Evolutionary conservation across 805 yeast species (phyloP).

Genomic region (Saturnispora halmiae): DNA sequence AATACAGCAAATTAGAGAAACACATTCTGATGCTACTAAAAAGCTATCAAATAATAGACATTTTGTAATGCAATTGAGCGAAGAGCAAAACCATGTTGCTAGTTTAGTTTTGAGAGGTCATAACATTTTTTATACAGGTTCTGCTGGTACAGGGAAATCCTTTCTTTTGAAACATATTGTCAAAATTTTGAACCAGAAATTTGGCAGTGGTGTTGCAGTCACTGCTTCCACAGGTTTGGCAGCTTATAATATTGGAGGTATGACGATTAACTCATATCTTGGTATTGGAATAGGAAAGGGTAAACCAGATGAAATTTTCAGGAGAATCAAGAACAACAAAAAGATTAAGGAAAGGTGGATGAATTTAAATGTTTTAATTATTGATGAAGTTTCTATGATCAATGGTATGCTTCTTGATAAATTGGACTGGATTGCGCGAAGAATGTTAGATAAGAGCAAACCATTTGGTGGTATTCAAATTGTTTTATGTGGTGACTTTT

Average conservation of each 20-base stretch:
- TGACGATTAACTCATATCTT: slow-evolving; percentile 65
- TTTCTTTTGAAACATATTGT: slow-evolving; percentile 64
- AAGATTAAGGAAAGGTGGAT: slow-evolving; percentile 48
- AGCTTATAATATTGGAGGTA: slow-evolving; percentile 74
- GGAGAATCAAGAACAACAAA: slow-evolving; percentile 44
- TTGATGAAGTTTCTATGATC: slow-evolving; percentile 78
- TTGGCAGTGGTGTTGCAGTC: slow-evolving; percentile 52
- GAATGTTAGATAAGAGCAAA: slow-evolving; percentile 31
- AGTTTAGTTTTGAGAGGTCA: slow-evolving; percentile 52
- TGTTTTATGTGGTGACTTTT: slow-evolving; percentile 72
- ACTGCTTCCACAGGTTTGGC: slow-evolving; percentile 85
- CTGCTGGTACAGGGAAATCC: slow-evolving; percentile 98
- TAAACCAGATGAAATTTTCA: slow-evolving; percentile 35
- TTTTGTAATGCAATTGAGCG: slow-evolving; percentile 28
- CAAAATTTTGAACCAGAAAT: slow-evolving; percentile 37
- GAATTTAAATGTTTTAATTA: slow-evolving; percentile 46
- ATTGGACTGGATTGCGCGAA: slow-evolving; percentile 50
- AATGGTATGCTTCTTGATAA: slow-evolving; percentile 61
- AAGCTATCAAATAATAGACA: background rate
- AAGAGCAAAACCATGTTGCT: slow-evolving; percentile 60
- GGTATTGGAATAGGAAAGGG: slow-evolving; percentile 71
- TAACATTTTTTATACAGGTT: slow-evolving; percentile 86
- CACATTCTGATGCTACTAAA: background rate
- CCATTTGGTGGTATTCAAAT: slow-evolving; percentile 82
- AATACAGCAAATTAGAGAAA: slow-evolving; percentile 13